Conservation (phyloP, 306 rosid genomes). For the Inga oerstediana region DNA sequence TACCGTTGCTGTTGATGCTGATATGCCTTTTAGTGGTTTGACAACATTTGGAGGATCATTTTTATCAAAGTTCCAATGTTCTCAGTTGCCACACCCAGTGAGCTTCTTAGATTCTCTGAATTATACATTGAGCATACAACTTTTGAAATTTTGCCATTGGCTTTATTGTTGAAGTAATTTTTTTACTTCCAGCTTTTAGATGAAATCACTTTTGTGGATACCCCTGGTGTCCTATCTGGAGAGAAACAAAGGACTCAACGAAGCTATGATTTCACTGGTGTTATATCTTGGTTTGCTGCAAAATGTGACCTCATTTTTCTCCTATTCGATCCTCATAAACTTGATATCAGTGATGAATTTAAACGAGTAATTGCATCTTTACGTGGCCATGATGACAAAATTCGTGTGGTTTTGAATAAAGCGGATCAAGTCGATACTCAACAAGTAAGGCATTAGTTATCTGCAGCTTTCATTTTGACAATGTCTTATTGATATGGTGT, state of each 20-base stretch:
- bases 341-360: constrained; percentile 92
- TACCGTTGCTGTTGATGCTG: constrained; percentile 92
- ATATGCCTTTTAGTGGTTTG: constrained; percentile 86
- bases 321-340: constrained; percentile 90
- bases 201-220: constrained; percentile 85
- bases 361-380: constrained; percentile 84
- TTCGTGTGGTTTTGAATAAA: constrained; percentile 92
- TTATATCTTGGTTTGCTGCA: constrained; percentile 96
- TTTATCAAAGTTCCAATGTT: constrained; percentile 87
- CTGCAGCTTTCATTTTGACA: not conserved
- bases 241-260: constrained; percentile 97
- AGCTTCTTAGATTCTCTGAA: constrained; percentile 40
- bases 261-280: constrained; percentile 96
- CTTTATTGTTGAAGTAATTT: constrained; percentile 11
- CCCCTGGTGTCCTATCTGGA: constrained; percentile 97
- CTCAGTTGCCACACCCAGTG: constrained; percentile 97
- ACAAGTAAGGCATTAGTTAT: constrained; percentile 58
- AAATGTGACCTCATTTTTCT: constrained; percentile 95
- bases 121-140: not conserved
- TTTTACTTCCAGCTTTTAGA: constrained; percentile 62
- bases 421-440: constrained; percentile 98
- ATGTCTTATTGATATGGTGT: not conserved
- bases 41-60: constrained; percentile 90
- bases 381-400: constrained; percentile 91
- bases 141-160: not conserved